Evolutionary conservation across 805 yeast genomes (phyloP), one percentile per base, ranked within the genome.

Genomic region (Lipomyces mesembrius): DNA sequence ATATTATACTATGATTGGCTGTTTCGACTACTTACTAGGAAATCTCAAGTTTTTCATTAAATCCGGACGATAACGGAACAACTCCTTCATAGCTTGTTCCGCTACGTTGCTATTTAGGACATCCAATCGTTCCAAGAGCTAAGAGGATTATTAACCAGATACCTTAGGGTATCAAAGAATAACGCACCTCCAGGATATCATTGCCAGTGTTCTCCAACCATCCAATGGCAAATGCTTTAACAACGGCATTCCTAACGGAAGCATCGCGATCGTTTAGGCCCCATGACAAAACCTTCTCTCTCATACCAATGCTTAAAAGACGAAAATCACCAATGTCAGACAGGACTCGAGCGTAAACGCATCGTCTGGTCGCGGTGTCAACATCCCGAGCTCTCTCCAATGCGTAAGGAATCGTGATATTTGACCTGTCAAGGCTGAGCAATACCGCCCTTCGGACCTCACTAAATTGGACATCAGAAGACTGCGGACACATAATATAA

Each of bases 371-470:
- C 22, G 85, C 80, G 0, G 88, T 78, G 75, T 90, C 90, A 2
- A 81, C 81, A 77, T 94, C 99, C 65, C 96, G 83, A 0, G 97
- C 96, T 66, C 98, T 83, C 74, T 89, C 95, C 46, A 92, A 79
- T 1, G 92, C 79, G 64, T 81, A 82, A 0, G 88, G 86, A 22
- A 85, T 79, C 0, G 92, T 88, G 1, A 73, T 71, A 2, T 77
- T 72, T 54, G 83, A 83, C 71, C 87, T 88, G 29, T 83, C 86
- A 39, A 94, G 76, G 75, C 92, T 90, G 56, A 89, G 79, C 73
- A 92, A 78, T 0, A 94, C 94, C 0, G 96, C 92, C 67, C 97
- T 83, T 71, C 98, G 83, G 0, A 93, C 97, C 69, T 95, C 98
- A 0, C 97, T 68, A 46, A 22, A 29, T 14, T 20, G 46, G 20